Evolutionary conservation across 169 alveolate species (phyloP).

Genomic region (Neospora caninum): DNA sequence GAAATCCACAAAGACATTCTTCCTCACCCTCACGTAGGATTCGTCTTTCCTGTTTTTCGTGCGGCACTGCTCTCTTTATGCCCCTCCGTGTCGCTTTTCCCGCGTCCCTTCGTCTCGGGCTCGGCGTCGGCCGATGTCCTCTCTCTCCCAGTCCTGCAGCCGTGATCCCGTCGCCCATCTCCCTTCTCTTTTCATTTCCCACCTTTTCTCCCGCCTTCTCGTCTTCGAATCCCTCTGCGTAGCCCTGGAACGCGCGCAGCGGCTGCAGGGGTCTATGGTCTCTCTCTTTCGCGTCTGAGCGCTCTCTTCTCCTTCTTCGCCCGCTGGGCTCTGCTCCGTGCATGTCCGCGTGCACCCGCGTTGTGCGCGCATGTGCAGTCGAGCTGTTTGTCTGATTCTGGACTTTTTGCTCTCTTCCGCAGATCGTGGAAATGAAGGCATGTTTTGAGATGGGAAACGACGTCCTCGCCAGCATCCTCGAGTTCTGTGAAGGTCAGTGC

Average conservation of each 20-base stretch:
- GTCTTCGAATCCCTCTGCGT: too few relatives aligned
- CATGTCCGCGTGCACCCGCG: background rate
- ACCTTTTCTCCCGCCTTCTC: background rate
- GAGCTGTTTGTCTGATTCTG: background rate
- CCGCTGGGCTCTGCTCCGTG: background rate
- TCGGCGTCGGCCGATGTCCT: too few relatives aligned
- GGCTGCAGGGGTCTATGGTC: too few relatives aligned
- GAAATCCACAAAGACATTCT: slow-evolving; percentile 87
- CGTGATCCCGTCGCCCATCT: too few relatives aligned
- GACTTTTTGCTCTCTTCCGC: background rate
- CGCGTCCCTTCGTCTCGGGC: background rate
- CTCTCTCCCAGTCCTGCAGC: too few relatives aligned
- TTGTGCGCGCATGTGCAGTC: background rate
- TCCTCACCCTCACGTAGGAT: slow-evolving; percentile 76
- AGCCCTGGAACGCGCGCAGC: too few relatives aligned
- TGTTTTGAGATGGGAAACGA: slow-evolving; percentile 88
- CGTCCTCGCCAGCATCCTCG: slow-evolving; percentile 85
- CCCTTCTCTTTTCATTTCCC: too few relatives aligned
- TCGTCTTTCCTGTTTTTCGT: background rate
- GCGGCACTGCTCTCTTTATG: background rate
- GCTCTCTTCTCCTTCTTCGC: background rate
- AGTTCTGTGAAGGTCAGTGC: slow-evolving; percentile 79
- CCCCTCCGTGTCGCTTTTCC: background rate
- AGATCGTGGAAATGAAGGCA: slow-evolving; percentile 90
- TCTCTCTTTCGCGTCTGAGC: background rate